These are phyloP conservation scores for Penicillium glabrum DNA, from an alignment of 2,329 filamentous ascomycete species.

Conservation along the genomic window DNA sequence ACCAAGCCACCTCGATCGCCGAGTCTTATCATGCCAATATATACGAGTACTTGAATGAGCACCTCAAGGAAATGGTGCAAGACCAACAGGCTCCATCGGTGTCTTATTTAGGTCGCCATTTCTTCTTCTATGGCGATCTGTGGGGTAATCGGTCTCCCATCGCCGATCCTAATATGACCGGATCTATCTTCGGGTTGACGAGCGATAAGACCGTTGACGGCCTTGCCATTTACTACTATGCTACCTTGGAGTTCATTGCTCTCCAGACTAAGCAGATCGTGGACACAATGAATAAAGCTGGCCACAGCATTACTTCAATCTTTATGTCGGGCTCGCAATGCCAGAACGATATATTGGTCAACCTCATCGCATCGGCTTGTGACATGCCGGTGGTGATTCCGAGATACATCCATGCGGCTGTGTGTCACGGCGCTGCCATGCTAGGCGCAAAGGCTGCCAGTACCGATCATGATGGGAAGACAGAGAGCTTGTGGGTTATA, in stretches of 20 bases:
- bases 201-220: conserved; percentile 85
- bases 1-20: conserved; percentile 74
- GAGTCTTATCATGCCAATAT: conserved; percentile 83
- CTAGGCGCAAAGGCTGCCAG: conserved; percentile 95
- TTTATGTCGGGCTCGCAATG: conserved; percentile 99
- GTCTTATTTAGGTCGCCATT: conserved; percentile 83
- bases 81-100: conserved; percentile 71
- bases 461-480: conserved; percentile 71
- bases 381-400: conserved; percentile 92
- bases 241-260: conserved; percentile 96
- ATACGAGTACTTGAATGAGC: conserved; percentile 91
- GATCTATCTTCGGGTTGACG: conserved; percentile 80
- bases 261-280: conserved; percentile 96
- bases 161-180: conserved; percentile 90
- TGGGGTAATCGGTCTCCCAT: conserved; percentile 96
- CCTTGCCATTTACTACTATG: conserved; percentile 89
- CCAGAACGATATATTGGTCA: conserved; percentile 91
- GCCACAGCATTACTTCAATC: conserved; percentile 85
- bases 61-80: conserved; percentile 73
- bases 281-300: conserved; percentile 86
- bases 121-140: conserved; percentile 98
- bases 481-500: conserved; percentile 88
- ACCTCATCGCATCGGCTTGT: conserved; percentile 85
- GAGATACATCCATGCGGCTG: conserved; percentile 88
- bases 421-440: conserved; percentile 98